Conservation (phyloP, 2,329 filamentous ascomycete genomes). For the Nemania bipapillata region DNA sequence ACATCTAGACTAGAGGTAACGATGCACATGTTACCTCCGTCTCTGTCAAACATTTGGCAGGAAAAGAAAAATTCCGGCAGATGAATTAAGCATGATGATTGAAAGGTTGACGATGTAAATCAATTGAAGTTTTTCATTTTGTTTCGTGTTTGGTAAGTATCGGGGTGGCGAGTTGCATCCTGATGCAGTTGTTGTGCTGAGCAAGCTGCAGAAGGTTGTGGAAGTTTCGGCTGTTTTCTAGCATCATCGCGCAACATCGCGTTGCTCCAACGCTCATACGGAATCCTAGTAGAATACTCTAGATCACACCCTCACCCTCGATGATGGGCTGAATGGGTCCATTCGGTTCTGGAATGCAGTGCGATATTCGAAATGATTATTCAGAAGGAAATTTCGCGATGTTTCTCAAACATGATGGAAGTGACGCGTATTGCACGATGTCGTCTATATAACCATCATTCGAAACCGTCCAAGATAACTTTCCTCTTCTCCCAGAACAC, state of each 20-base stretch:
- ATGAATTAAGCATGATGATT: neutral
- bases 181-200: neutral
- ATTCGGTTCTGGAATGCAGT: slow-evolving; percentile 46
- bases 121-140: neutral
- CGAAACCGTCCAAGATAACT: slow-evolving; percentile 31
- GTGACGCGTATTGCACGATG: slow-evolving; percentile 22
- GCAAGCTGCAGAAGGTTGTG: slow-evolving; percentile 20
- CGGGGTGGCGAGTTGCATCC: neutral
- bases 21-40: neutral
- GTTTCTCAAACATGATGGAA: slow-evolving; percentile 49
- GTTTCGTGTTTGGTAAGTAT: neutral
- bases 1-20: too few species aligned
- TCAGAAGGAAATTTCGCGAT: slow-evolving; percentile 26
- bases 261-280: slow-evolving; percentile 30
- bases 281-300: neutral
- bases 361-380: slow-evolving; percentile 37
- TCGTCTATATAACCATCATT: slow-evolving; percentile 50
- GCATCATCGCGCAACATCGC: slow-evolving; percentile 41
- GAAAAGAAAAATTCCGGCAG: neutral
- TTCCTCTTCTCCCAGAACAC: slow-evolving; percentile 47
- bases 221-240: slow-evolving; percentile 50
- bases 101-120: neutral
- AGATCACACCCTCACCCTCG: neutral
- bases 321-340: slow-evolving; percentile 33
- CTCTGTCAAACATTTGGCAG: neutral